phyloP scores from a whole-genome alignment of 176 grass and related monocot genomes.

The Oryza meridionalis region DNA sequence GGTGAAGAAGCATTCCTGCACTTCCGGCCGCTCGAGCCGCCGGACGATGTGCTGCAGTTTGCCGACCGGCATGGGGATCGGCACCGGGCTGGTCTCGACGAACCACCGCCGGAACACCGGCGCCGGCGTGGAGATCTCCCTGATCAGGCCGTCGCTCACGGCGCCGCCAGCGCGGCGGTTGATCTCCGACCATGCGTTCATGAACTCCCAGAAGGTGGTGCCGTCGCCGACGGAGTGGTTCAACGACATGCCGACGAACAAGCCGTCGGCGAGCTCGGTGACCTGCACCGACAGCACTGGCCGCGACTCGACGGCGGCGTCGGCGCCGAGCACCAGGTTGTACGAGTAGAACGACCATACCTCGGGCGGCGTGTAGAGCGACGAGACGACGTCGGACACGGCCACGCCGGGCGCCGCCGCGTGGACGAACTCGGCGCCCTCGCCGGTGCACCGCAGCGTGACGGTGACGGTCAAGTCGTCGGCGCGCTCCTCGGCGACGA shows the following conservation, averaged over 20 bases:
- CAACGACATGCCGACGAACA: not conserved
- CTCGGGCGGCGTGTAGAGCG: not conserved
- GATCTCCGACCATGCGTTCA: not conserved
- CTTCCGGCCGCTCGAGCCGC: no score
- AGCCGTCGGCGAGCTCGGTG: no score
- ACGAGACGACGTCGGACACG: constrained; percentile 16
- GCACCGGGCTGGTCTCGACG: not conserved
- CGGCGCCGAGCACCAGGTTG: not conserved
- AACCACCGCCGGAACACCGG: not conserved
- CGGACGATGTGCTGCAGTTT: not conserved
- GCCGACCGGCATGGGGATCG: not conserved
- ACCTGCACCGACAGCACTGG: not conserved
- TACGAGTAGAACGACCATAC: not conserved
- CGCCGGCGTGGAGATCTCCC: not conserved
- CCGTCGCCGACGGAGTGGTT: not conserved
- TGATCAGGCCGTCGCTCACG: not conserved
- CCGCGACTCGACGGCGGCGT: not conserved
- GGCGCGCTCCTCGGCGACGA: not conserved
- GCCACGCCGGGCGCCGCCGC: constrained; percentile 22
- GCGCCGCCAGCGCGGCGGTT: not conserved
- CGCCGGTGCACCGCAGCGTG: constrained; percentile 2
- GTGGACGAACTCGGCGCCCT: constrained; percentile 54
- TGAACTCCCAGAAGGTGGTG: not conserved
- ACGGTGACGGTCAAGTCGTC: not conserved
- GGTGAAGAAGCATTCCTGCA: constrained; percentile 44